Evolutionary conservation across 495 filamentous ascomycete species (phyloP), one percentile per base, ranked within the genome.

Genomic region (Penicillium egyptiacum): DNA sequence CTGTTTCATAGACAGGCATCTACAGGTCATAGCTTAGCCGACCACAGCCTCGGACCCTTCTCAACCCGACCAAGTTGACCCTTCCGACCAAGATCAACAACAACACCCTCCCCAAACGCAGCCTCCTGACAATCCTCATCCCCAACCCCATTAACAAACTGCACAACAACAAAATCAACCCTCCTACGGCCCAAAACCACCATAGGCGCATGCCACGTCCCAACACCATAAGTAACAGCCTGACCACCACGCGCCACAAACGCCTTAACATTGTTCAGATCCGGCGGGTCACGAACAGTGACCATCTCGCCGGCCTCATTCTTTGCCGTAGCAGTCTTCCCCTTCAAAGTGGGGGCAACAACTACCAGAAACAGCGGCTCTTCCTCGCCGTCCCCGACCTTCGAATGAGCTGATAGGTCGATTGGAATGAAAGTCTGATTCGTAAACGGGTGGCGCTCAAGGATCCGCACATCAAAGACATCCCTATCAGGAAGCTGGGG

Each of bases 121-220:
- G 90, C 85, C 77, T 96, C 92, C 76, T 98, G 89, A 63, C 90
- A 94, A 73, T 98, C 94, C 77, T 98, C 94, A 2, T 83, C 76
- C 12, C 71, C 83, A 35, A 92, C 87, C 5, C 89, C 91, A 73
- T 95, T 98, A 16, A 86, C 86, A 75, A 86, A 90, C 74, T 96
- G 92, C 67, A 90, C 81, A 9, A 97, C 92, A 23, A 96, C 84
- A 73, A 98, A 98, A 63, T 88, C 87, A 26, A 91, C 81, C 20
- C 82, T 76, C 33, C 77, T 61, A 45, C 74, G 64, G 1, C 93
- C 94, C 20, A 97, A 65, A 44, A 91, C 92, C 16, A 88, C 90
- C 94, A 98, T 98, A 2, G 94, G 94, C 60, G 93, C 92, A 80
- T 98, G 94, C 93, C 95, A 98, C 42, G 91, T 96, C 16, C 90